Base-by-base conservation (phyloP, 2,329 filamentous ascomycete species). In the Microdochium bolleyi region DNA sequence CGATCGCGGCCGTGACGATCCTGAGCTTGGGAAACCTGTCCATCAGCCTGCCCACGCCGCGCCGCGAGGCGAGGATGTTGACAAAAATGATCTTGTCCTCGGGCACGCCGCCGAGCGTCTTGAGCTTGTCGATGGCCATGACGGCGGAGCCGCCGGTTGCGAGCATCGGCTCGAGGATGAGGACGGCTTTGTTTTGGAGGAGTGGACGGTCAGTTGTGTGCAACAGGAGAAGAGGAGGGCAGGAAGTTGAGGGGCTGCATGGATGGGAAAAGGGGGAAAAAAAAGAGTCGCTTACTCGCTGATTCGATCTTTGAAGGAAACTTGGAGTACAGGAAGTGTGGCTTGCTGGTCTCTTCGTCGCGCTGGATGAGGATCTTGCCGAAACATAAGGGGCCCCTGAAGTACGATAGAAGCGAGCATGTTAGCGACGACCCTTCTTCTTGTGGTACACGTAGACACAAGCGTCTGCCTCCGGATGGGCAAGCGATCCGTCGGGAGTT, bases 51-150 rank as follows among this genome's bases (percentile, higher is more conserved):
- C 9, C 21, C 41, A 46, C 41, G n/a, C 41, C 41, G 41, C 22
- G 79, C 92, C 91, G 96, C 22, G 73, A 71, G 32, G 78, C 74
- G 1, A 90, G 88, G 2, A 89, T 89, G 48, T 89, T 89, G 21
- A 97, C 83, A 50, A 99, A 62, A 49, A 97, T 76, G 52, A 97
- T 80, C 71, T 87, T 91, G 73, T 96, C 91, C 1, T 97, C 83
- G 9, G 79, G 74, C 2, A 97, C 90, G 44, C 80, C 77, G 27
- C 79, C 77, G 86, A 96, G 95, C 5, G 73, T 76, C 76, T 92
- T 88, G 56, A 92, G 71, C 75, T 46, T 46, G 5, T 46, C 41
- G 7, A 46, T 46, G 41, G 41, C 41, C 19, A 46, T 21, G 41
- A 19, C 41, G 41, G 41, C 41, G 19, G 41, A 46, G 16, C 41